Evolutionary conservation across 106 monocot genomes (phyloP).

Genomic region (Ottelia alismoides): DNA sequence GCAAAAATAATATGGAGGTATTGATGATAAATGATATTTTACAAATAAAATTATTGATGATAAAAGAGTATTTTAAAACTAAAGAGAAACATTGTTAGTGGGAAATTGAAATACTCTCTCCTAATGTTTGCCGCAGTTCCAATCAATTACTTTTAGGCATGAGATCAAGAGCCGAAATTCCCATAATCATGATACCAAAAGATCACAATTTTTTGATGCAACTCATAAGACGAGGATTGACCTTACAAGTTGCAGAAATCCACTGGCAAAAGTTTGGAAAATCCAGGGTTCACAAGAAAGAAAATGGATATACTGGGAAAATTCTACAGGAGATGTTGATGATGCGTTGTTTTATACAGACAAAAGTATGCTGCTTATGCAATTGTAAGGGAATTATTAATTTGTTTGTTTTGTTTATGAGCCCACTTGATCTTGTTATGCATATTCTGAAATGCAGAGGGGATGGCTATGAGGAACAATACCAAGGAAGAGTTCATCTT

Average conservation of each 20-base stretch:
- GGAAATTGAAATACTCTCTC: no score
- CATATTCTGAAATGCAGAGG: not conserved
- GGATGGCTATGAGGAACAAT: conserved; percentile 5
- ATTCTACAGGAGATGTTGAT: conserved; percentile 14
- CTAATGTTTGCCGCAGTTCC: not conserved
- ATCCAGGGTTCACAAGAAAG: conserved; percentile 4
- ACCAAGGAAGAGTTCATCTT: conserved; percentile 35
- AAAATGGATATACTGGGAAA: conserved; percentile 48
- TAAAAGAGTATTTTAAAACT: not conserved
- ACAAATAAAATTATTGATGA: not conserved
- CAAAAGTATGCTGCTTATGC: conserved; percentile 20
- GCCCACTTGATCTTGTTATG: not conserved
- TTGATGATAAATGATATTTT: not conserved
- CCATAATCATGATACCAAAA: not conserved
- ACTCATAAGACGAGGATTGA: conserved; percentile 8
- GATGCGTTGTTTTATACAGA: conserved; percentile 24
- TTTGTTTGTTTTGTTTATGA: not conserved
- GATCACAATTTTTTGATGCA: not conserved
- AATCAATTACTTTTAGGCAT: not conserved
- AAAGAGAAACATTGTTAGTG: not conserved
- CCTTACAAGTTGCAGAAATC: conserved; percentile 39
- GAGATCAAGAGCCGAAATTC: not conserved
- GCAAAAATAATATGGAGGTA: conserved; percentile 78
- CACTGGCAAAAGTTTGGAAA: conserved; percentile 50
- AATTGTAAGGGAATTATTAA: conserved; percentile 19